A percentile compares a stretch with the other conserved stretches of the same genome.
phyloP scores from a whole-genome alignment of 2,329 filamentous ascomycete species.

The Verticillium albo-atrum region DNA sequence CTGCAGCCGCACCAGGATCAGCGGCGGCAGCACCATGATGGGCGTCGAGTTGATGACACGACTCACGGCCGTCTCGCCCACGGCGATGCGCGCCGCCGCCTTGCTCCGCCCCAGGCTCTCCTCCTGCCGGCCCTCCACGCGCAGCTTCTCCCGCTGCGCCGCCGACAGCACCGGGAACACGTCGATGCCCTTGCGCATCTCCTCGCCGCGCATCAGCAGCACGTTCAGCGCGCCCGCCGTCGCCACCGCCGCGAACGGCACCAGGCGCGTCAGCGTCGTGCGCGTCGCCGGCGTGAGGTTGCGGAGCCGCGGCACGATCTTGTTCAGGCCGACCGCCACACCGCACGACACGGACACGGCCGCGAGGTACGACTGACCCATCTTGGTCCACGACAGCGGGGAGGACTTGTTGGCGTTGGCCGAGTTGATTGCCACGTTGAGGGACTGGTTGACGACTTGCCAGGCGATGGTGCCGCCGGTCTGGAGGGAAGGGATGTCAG shows the following conservation, averaged over 20 bases:
- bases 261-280: slow-evolving; percentile 75
- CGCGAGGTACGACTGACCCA: slow-evolving; percentile 85
- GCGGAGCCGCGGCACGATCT: slow-evolving; percentile 80
- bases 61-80: slow-evolving; percentile 87
- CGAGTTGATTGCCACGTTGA: slow-evolving; percentile 97
- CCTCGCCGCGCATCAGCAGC: slow-evolving; percentile 94
- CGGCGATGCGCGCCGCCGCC: slow-evolving; percentile 82
- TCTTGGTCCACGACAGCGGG: slow-evolving; percentile 72
- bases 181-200: slow-evolving; percentile 90
- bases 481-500: slow-evolving; percentile 27
- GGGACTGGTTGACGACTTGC: slow-evolving; percentile 95
- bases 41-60: slow-evolving; percentile 91
- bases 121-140: slow-evolving; percentile 55
- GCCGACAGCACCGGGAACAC: slow-evolving; percentile 78
- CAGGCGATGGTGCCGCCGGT: slow-evolving; percentile 84
- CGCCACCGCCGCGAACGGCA: slow-evolving; percentile 93
- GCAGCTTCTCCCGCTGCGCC: slow-evolving; percentile 57
- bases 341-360: slow-evolving; percentile 91
- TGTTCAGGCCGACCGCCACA: slow-evolving; percentile 88
- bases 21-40: slow-evolving; percentile 92
- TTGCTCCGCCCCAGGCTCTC: slow-evolving; percentile 76
- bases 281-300: slow-evolving; percentile 69
- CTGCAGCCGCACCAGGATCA: slow-evolving; percentile 82
- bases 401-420: slow-evolving; percentile 98
- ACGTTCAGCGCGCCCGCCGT: slow-evolving; percentile 90